phyloP scores from a whole-genome alignment of 2,329 filamentous ascomycete genomes.

The Penicillium freii region DNA sequence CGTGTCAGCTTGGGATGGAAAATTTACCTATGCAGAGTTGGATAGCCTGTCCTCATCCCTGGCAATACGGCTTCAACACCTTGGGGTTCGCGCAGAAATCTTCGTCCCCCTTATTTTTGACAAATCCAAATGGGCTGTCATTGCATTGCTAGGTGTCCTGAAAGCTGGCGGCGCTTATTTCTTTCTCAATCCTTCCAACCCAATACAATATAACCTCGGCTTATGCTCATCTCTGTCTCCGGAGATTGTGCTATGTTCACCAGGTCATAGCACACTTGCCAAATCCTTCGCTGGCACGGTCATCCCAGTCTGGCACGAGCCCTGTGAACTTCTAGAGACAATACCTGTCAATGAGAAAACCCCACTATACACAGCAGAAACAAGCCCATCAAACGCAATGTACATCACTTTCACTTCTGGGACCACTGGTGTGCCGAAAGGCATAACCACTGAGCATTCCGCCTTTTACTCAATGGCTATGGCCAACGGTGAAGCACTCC shows the following conservation, averaged over 20 bases:
- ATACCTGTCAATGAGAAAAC: not conserved
- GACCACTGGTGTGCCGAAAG: not conserved
- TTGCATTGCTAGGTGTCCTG: not conserved
- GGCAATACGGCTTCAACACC: not conserved
- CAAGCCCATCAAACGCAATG: not conserved
- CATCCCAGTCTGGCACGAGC: not conserved
- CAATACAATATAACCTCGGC: not conserved
- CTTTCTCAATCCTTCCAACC: not conserved
- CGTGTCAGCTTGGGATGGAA: not conserved
- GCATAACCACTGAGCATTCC: not conserved
- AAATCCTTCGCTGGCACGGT: not conserved
- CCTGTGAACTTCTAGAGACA: not conserved
- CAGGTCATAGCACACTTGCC: not conserved
- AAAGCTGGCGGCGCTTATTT: not conserved
- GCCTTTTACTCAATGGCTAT: not conserved
- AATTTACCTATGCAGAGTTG: not conserved
- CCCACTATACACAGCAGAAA: not conserved
- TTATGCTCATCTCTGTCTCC: not conserved
- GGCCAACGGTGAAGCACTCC: not conserved
- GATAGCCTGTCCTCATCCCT: not conserved
- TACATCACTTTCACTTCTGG: not conserved
- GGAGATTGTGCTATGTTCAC: not conserved
- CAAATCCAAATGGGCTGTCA: not conserved
- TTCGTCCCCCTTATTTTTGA: not conserved
- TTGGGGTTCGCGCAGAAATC: not conserved